Percentiles rank a stretch among this genome's conserved stretches.
Evolutionary conservation across 306 rosid species (phyloP).

Genomic region (Castanea sativa): DNA sequence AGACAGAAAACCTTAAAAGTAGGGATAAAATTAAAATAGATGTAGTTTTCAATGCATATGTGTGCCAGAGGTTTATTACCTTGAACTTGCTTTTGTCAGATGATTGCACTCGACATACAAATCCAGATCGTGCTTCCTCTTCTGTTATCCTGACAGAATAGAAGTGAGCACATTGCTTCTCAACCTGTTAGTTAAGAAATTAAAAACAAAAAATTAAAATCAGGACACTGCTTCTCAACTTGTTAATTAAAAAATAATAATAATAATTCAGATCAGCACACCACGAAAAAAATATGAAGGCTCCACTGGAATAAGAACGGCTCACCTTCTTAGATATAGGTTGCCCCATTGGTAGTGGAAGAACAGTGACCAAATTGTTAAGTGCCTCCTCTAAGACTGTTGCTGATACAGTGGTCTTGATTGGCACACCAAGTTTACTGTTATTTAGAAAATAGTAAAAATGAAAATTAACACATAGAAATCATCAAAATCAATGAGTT

Average conservation of each 20-base stretch:
- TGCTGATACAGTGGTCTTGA: constrained; percentile 95
- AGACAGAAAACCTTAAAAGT: constrained; percentile 5
- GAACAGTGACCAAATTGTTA: constrained; percentile 61
- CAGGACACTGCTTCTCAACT: constrained; percentile 86
- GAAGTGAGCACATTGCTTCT: constrained; percentile 97
- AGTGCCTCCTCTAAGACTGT: constrained; percentile 94
- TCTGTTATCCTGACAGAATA: constrained; percentile 78
- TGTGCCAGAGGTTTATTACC: constrained; percentile 45
- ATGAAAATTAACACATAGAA: constrained; percentile 2
- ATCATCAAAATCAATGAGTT: neutral
- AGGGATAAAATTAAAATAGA: constrained; percentile 1
- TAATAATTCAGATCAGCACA: constrained; percentile 7
- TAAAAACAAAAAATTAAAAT: constrained; percentile 7
- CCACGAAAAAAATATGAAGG: constrained; percentile 3
- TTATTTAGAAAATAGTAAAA: constrained; percentile 18
- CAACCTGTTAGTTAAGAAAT: constrained; percentile 59
- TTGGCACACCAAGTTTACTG: constrained; percentile 99
- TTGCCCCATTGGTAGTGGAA: constrained; percentile 71
- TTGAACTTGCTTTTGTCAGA: constrained; percentile 97
- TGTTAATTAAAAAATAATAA: constrained; percentile 26
- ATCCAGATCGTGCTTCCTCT: constrained; percentile 80
- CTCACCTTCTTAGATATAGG: constrained; percentile 68
- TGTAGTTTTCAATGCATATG: constrained; percentile 10
- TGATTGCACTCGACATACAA: constrained; percentile 93
- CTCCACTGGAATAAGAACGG: neutral